Evolutionary conservation across 805 yeast genomes (phyloP).

Genomic region (Metschnikowia aberdeeniae): DNA sequence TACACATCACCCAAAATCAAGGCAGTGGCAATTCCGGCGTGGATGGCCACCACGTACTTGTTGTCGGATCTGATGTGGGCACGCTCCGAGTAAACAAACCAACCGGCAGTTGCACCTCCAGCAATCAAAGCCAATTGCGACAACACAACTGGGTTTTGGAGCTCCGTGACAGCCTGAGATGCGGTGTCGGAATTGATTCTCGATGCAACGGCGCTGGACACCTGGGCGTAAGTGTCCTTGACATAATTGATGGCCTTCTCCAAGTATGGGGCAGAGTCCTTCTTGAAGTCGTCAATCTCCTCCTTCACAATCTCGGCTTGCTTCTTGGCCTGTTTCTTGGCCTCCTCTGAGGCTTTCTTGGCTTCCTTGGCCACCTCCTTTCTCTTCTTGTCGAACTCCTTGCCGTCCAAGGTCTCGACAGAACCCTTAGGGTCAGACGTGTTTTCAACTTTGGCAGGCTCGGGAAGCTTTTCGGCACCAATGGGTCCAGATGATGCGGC

Average conservation of each 20-base stretch:
- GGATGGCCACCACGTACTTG: conserved; percentile 42
- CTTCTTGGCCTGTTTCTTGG: conserved; percentile 18
- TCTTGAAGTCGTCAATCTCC: conserved; percentile 17
- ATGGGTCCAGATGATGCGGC: conserved; percentile 39
- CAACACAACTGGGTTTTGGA: conserved; percentile 60
- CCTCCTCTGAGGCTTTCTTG: conserved; percentile 18
- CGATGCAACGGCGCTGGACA: conserved; percentile 13
- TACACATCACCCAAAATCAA: conserved; percentile 52
- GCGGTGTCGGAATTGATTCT: conserved; percentile 14
- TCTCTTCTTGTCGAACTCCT: conserved; percentile 21
- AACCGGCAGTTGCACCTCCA: conserved; percentile 45
- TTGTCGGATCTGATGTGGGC: conserved; percentile 39
- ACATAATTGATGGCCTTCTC: conserved; percentile 17
- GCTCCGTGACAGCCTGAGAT: conserved; percentile 31
- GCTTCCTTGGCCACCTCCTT: conserved; percentile 26
- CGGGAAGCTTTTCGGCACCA: conserved; percentile 27
- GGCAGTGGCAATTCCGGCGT: conserved; percentile 52
- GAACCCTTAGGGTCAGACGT: conserved; percentile 22
- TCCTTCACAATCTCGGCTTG: conserved; percentile 21
- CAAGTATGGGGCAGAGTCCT: conserved; percentile 23
- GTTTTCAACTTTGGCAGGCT: conserved; percentile 23
- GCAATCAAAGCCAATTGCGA: conserved; percentile 49
- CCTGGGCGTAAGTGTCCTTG: conserved; percentile 19
- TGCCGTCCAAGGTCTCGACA: conserved; percentile 21
- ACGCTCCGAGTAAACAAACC: conserved; percentile 50